A percentile compares a stretch with the other conserved stretches of the same genome.
Evolutionary conservation across 495 filamentous ascomycete genomes (phyloP).

Genomic region (Tuber borchii): DNA sequence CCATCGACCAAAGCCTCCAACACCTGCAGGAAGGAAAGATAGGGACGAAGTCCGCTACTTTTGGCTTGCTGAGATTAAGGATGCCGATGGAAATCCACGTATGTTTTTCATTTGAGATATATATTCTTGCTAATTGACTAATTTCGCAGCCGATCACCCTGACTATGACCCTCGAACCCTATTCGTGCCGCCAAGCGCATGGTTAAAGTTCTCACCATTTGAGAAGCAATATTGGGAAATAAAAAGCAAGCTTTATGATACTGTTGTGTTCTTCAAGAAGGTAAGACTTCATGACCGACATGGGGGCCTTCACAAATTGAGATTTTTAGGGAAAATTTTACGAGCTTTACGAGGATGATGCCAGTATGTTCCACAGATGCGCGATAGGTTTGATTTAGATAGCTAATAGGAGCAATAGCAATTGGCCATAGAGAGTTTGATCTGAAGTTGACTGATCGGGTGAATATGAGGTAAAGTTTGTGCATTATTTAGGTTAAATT

Average conservation of each 20-base stretch:
- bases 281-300: background rate
- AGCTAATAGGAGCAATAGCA: constrained; percentile 36
- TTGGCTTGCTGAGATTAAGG: constrained; percentile 79
- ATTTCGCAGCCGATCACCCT: constrained; percentile 54
- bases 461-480: constrained; percentile 72
- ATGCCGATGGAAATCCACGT: constrained; percentile 70
- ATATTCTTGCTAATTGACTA: background rate
- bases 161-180: constrained; percentile 91
- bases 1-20: constrained; percentile 41
- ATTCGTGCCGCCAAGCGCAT: constrained; percentile 73
- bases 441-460: constrained; percentile 91
- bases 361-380: constrained; percentile 45
- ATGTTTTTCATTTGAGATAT: background rate
- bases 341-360: constrained; percentile 96
- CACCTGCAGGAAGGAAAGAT: constrained; percentile 55
- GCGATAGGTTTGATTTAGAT: background rate
- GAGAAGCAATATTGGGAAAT: constrained; percentile 99
- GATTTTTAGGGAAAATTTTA: constrained; percentile 78
- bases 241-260: constrained; percentile 96
- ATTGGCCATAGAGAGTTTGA: constrained; percentile 97
- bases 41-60: constrained; percentile 75
- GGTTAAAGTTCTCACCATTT: constrained; percentile 76
- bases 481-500: constrained; percentile 51
- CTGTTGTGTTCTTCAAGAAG: constrained; percentile 98
- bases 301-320: background rate